These are phyloP conservation scores for Blastomyces percursus DNA, from an alignment of 2,329 filamentous ascomycete genomes.

Conservation along the genomic window DNA sequence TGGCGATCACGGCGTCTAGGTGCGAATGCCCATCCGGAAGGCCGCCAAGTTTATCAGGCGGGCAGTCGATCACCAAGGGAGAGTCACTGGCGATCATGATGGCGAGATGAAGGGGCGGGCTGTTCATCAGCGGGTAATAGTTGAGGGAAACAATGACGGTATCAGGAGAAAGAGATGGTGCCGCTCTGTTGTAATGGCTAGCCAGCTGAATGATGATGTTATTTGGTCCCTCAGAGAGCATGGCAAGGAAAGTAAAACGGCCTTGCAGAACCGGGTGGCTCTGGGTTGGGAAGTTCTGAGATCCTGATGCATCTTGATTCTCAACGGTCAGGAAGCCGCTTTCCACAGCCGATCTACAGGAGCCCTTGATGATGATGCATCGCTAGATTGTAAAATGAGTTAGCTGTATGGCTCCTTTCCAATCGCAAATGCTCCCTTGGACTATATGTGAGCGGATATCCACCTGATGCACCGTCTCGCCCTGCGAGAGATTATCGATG, in stretches of 20 bases:
- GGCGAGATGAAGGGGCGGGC: constrained; percentile 17
- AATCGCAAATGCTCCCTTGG: background rate
- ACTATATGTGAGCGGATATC: background rate
- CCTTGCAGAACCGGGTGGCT: constrained; percentile 14
- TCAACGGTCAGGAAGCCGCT: background rate
- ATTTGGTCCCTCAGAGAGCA: constrained; percentile 15
- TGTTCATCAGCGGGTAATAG: constrained; percentile 14
- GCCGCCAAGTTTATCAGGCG: constrained; percentile 12
- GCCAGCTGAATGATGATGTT: constrained; percentile 11
- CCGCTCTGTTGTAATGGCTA: background rate
- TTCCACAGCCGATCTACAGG: background rate
- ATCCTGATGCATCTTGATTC: background rate
- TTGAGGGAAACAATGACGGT: constrained; percentile 12
- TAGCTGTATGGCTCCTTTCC: background rate
- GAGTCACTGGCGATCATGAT: constrained; percentile 18
- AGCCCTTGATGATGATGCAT: constrained; percentile 1
- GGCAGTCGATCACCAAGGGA: constrained; percentile 17
- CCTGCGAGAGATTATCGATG: background rate
- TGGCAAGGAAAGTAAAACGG: constrained; percentile 14
- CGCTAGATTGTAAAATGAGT: constrained; percentile 1
- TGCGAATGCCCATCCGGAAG: constrained; percentile 14
- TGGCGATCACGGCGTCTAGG: constrained; percentile 16
- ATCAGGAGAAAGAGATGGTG: constrained; percentile 3
- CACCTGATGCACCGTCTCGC: constrained; percentile 3
- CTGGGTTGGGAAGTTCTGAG: constrained; percentile 4